These are phyloP conservation scores for Nicotiana undulata DNA, from an alignment of 257 asterid genomes.

Conservation along the genomic window DNA sequence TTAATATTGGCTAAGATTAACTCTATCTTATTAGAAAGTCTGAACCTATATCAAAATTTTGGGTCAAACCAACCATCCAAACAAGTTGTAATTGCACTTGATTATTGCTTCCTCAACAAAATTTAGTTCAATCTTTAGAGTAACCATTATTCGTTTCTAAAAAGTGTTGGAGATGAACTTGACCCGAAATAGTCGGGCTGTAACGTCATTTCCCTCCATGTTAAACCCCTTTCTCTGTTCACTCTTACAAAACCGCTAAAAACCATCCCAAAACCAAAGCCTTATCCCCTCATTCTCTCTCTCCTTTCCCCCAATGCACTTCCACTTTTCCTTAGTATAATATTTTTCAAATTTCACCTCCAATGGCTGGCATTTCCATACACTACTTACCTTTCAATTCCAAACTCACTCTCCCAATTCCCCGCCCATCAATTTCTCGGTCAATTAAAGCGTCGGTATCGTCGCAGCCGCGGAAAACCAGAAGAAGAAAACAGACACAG, in stretches of 20 bases:
- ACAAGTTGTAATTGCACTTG: no score
- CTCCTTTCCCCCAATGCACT: background rate
- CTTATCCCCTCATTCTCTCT: conserved; percentile 8
- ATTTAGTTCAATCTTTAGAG: no score
- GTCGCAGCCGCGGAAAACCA: conserved; percentile 50
- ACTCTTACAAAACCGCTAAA: background rate
- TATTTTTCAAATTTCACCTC: background rate
- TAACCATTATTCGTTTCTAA: no score
- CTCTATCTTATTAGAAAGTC: no score
- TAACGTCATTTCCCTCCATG: conserved; percentile 2
- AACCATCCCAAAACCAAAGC: background rate
- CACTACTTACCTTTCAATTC: conserved; percentile 26
- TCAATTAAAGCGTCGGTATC: conserved; percentile 31
- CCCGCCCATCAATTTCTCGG: conserved; percentile 18
- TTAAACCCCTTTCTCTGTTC: background rate
- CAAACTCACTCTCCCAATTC: conserved; percentile 6
- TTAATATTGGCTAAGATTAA: no score
- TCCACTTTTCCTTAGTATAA: background rate
- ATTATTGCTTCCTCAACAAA: no score
- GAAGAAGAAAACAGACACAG: conserved; percentile 44
- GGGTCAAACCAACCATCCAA: no score
- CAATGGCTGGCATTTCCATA: conserved; percentile 5
- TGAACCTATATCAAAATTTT: no score
- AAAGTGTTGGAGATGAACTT: no score
- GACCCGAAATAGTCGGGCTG: background rate